Base-by-base conservation (phyloP, 202 grass and related monocot species). In the Dendrocalamus latiflorus region DNA sequence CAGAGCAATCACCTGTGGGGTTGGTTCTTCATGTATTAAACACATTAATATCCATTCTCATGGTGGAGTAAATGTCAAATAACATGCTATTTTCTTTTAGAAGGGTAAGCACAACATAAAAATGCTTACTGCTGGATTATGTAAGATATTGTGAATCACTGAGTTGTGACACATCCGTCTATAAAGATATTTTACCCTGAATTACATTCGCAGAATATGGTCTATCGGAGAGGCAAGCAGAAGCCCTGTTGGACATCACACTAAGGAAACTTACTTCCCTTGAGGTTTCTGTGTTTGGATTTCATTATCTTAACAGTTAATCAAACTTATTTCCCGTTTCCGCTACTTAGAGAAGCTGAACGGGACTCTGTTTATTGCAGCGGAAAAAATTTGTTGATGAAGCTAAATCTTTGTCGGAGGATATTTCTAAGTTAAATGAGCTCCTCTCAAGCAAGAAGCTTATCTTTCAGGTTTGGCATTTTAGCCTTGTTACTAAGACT, bases 371-470 rank as follows among this genome's bases (percentile, higher is more conserved):
- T 37, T 73, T 91, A 79, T 91, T 88, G 75, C 83, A 98, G 95
- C 80, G 95, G 78, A 95, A 98, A 56, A 98, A 91, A 33, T 95
- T 90, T 90, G 84, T 98, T 74, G 90, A 98, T 62, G 95, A 98
- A 88, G 89, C 91, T 55, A 86, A 85, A 75, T 83, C 77, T 45
- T 81, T 98, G 75, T 88, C 88, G 15, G 87, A 84, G 34, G 75
- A 93, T 21, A 91, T 98, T 85, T 91, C 93, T 49, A 91, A 92
- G 84, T 72, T 98, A 75, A 93, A 93, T 81, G 95, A 98, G 65
- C 95, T 98, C 80, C 76, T 98, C 45, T 95, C 91, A 69, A 98
- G 86, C 91, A 98, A 90, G 85, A 91, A 98, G 50, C 91, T 91
- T 68, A 90, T 98, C 78, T 95, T 90, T 67, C 77, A 98, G 95